Percentiles rank a stretch among this genome's conserved stretches.
phyloP scores from a whole-genome alignment of 1,284 basidiomycete species.

The Malassezia cuniculi region DNA sequence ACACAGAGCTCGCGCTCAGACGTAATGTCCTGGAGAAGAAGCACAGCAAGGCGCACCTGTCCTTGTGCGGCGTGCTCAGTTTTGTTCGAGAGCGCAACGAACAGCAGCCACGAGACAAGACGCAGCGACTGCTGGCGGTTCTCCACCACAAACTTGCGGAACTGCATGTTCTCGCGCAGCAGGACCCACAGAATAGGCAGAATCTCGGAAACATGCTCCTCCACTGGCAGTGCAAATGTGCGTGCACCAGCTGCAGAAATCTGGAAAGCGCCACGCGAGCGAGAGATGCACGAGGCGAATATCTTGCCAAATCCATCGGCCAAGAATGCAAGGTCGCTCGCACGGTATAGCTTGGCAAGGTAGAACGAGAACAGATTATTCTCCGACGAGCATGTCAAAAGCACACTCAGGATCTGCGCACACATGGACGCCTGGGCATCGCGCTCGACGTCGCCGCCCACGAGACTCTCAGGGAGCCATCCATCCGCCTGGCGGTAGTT shows the following conservation, averaged over 20 bases:
- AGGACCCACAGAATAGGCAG: conserved; percentile 31
- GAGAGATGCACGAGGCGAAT: conserved; percentile 17
- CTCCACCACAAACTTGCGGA: conserved; percentile 25
- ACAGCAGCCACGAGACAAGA: conserved; percentile 18
- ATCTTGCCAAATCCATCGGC: conserved; percentile 16
- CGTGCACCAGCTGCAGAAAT: background rate
- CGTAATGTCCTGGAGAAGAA: conserved; percentile 79
- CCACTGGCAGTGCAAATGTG: conserved; percentile 5
- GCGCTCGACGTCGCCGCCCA: conserved; percentile 19
- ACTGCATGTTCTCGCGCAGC: conserved; percentile 27
- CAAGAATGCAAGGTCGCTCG: conserved; percentile 31
- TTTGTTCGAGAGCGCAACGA: conserved; percentile 25
- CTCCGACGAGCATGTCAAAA: conserved; percentile 24
- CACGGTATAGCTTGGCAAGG: conserved; percentile 35
- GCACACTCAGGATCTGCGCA: conserved; percentile 28
- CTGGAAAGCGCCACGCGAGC: conserved; percentile 6
- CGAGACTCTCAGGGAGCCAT: conserved; percentile 2
- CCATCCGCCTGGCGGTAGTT: conserved; percentile 18
- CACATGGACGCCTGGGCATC: conserved; percentile 19
- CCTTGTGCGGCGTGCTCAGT: conserved; percentile 64
- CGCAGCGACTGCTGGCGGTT: conserved; percentile 19
- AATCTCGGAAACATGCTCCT: conserved; percentile 28
- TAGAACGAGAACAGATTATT: conserved; percentile 36
- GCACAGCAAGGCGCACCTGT: conserved; percentile 72
- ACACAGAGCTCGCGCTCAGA: conserved; percentile 64